Evolutionary conservation across 352 stramenopile species (phyloP).

Genomic region (Phytophthora sansomeana): DNA sequence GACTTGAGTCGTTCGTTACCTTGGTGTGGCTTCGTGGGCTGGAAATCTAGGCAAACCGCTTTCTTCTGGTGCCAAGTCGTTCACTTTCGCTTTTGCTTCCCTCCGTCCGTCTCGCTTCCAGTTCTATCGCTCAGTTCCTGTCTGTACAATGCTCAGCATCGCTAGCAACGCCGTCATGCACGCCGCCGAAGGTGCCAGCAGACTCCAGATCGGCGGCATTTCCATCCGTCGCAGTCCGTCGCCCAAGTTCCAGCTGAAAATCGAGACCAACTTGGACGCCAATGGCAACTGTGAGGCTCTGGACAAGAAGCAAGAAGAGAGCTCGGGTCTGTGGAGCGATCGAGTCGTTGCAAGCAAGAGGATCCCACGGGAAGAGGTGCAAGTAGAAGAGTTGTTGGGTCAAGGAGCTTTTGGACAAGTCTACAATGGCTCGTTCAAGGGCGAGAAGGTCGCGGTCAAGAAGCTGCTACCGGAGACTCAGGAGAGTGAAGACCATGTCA

Average conservation of each 20-base stretch:
- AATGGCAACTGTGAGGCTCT: slow-evolving; percentile 10
- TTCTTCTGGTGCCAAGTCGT: neutral
- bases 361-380: slow-evolving; percentile 46
- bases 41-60: neutral
- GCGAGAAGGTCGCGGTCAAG: slow-evolving; percentile 52
- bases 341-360: slow-evolving; percentile 20
- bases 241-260: slow-evolving; percentile 27
- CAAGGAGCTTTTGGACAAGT: slow-evolving; percentile 47
- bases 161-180: slow-evolving; percentile 16
- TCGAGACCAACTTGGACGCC: slow-evolving; percentile 30
- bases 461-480: slow-evolving; percentile 27
- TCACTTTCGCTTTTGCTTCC: slow-evolving; percentile 29
- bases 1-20: neutral
- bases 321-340: slow-evolving; percentile 22
- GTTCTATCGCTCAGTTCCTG: neutral
- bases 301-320: slow-evolving; percentile 7
- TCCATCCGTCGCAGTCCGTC: slow-evolving; percentile 22
- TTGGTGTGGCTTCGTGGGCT: slow-evolving; percentile 1
- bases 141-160: slow-evolving; percentile 28
- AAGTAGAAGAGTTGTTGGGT: slow-evolving; percentile 32
- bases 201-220: slow-evolving; percentile 35
- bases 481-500: slow-evolving; percentile 30
- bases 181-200: slow-evolving; percentile 6
- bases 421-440: slow-evolving; percentile 41
- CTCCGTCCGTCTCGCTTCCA: neutral